These are phyloP conservation scores for Trichosporon ovoides DNA, from an alignment of 1,284 basidiomycete genomes.

Conservation along the genomic window DNA sequence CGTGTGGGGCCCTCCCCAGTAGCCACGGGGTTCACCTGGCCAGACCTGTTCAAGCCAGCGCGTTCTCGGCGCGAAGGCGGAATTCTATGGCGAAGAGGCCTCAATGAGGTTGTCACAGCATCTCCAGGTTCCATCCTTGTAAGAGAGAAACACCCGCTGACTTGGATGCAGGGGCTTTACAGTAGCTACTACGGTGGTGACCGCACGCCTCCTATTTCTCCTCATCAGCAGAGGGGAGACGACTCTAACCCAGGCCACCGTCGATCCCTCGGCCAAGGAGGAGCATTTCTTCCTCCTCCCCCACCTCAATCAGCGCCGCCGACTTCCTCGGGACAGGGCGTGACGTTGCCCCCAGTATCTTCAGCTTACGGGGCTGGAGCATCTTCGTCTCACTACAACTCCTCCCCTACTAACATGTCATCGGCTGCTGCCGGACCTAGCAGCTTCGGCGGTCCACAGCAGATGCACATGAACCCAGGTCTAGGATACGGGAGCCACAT, in stretches of 20 bases:
- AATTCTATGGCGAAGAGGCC: too few relatives aligned
- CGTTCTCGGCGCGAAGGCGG: too few relatives aligned
- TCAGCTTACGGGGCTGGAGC: constrained; percentile 12
- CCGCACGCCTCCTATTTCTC: constrained; percentile 18
- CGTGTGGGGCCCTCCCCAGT: too few relatives aligned
- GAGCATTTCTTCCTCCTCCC: constrained; percentile 24
- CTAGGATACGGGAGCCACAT: constrained; percentile 22
- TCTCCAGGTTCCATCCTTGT: not conserved
- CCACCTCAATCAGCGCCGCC: constrained; percentile 15
- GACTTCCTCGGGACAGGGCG: constrained; percentile 6
- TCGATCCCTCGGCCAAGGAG: constrained; percentile 19
- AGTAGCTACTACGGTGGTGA: constrained; percentile 24
- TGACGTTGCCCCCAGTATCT: constrained; percentile 23
- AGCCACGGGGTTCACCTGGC: too few relatives aligned
- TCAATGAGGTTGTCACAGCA: too few relatives aligned
- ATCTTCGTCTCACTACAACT: not conserved
- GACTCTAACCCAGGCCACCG: constrained; percentile 14
- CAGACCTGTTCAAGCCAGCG: too few relatives aligned
- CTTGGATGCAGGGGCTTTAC: constrained; percentile 20
- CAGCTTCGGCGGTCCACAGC: not conserved
- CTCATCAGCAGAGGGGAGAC: constrained; percentile 16
- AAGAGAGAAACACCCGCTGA: not conserved
- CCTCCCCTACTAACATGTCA: not conserved
- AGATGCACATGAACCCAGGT: constrained; percentile 14
- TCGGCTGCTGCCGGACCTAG: not conserved